Percentiles rank a stretch among this genome's conserved stretches.
These are phyloP conservation scores for Castanea crenata DNA, from an alignment of 306 rosid species.

Conservation along the genomic window DNA sequence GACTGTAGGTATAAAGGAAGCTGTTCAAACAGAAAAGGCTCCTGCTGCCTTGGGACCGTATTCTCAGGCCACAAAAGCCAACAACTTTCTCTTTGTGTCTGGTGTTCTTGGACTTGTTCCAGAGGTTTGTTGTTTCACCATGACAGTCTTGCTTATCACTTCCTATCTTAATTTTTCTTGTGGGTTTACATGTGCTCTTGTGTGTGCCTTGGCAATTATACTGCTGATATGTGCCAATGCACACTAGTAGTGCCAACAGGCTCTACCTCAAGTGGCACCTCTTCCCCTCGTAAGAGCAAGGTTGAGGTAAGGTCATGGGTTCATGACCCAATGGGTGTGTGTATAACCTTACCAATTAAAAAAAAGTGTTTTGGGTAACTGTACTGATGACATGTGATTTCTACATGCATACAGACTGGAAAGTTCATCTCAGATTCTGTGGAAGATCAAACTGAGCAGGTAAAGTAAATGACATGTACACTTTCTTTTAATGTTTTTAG, in stretches of 20 bases:
- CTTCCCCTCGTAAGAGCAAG: no score
- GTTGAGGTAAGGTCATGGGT: no score
- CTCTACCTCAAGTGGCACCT: no score
- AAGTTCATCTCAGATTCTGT: slow-evolving; percentile 73
- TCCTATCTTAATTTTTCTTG: background rate
- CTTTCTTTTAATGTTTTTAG: background rate
- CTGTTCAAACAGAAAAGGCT: slow-evolving; percentile 82
- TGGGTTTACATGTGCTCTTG: background rate
- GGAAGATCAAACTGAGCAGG: slow-evolving; percentile 97
- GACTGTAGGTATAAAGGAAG: slow-evolving; percentile 64
- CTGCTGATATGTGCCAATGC: background rate
- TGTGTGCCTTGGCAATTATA: background rate
- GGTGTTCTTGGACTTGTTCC: slow-evolving; percentile 94
- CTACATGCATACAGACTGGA: slow-evolving; percentile 58
- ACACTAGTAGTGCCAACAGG: background rate
- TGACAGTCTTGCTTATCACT: background rate
- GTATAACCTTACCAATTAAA: no score
- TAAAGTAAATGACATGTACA: slow-evolving; percentile 14
- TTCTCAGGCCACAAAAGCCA: slow-evolving; percentile 90
- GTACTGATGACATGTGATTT: slow-evolving; percentile 16
- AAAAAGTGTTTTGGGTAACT: background rate
- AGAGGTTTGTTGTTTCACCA: slow-evolving; percentile 50
- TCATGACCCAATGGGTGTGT: no score
- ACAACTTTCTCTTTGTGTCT: slow-evolving; percentile 74
- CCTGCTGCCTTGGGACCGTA: slow-evolving; percentile 97